phyloP scores from a whole-genome alignment of 441 rosid species.

The Arabidopsis lyrata region DNA sequence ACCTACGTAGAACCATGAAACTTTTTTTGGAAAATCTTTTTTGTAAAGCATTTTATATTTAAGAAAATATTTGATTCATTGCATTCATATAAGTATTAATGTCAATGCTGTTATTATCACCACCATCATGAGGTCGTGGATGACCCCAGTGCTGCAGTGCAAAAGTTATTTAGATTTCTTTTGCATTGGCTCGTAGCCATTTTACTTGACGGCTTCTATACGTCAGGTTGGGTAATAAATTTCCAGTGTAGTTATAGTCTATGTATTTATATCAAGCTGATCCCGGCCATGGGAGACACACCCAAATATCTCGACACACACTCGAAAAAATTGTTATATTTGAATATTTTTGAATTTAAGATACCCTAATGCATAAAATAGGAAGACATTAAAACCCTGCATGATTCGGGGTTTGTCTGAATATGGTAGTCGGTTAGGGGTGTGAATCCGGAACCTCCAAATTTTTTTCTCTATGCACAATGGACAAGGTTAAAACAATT shows the following conservation, averaged over 20 bases:
- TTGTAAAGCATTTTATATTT: neutral
- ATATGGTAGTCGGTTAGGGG: neutral
- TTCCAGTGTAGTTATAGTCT: neutral
- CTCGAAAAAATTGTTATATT: neutral
- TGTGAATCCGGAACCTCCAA: neutral
- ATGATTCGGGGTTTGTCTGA: neutral
- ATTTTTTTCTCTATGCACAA: neutral
- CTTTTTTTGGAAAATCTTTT: neutral
- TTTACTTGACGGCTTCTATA: slow-evolving; percentile 1
- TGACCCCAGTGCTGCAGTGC: neutral
- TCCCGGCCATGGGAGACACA: neutral
- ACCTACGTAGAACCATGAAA: slow-evolving; percentile 8
- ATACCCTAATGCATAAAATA: neutral
- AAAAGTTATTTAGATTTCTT: slow-evolving; percentile 1
- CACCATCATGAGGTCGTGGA: slow-evolving; percentile 2
- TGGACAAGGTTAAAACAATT: neutral
- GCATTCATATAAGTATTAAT: slow-evolving; percentile 12
- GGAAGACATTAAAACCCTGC: neutral
- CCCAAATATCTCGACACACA: neutral
- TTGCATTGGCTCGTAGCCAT: slow-evolving; percentile 15
- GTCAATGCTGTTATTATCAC: slow-evolving; percentile 23
- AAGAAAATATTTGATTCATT: neutral
- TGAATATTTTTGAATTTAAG: neutral
- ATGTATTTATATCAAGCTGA: no score
- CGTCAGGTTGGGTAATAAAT: neutral